Conservation (phyloP, 352 stramenopile genomes). For the Phytophthora foliorum region DNA sequence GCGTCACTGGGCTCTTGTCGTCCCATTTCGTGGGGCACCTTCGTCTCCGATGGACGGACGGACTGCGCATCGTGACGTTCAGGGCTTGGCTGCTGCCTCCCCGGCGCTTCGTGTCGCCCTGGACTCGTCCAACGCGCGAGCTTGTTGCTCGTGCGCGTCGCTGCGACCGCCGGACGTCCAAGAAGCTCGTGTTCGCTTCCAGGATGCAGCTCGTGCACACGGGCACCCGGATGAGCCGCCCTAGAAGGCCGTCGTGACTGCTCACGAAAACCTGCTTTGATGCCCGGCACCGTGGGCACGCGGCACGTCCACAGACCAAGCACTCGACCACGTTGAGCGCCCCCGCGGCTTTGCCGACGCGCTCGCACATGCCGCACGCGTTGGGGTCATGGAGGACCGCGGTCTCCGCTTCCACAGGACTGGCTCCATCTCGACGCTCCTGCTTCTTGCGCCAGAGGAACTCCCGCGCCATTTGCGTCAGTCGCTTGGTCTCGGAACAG, state of each 20-base stretch:
- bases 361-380: slow-evolving; percentile 36
- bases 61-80: slow-evolving; percentile 16
- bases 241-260: slow-evolving; percentile 42
- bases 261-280: slow-evolving; percentile 56
- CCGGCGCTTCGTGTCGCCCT: slow-evolving; percentile 12
- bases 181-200: slow-evolving; percentile 44
- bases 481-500: slow-evolving; percentile 54
- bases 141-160: slow-evolving; percentile 10
- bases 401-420: slow-evolving; percentile 7
- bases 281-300: slow-evolving; percentile 36
- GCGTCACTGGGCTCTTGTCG: slow-evolving; percentile 17
- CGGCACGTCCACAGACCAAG: slow-evolving; percentile 35
- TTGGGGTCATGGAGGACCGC: slow-evolving; percentile 10
- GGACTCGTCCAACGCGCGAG: slow-evolving; percentile 1
- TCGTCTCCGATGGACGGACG: slow-evolving; percentile 21
- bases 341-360: slow-evolving; percentile 25
- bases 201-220: slow-evolving; percentile 51
- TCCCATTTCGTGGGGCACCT: slow-evolving; percentile 14
- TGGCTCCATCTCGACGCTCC: slow-evolving; percentile 5
- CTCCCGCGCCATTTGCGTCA: slow-evolving; percentile 54
- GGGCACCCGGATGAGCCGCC: slow-evolving; percentile 46
- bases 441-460: slow-evolving; percentile 29
- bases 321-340: slow-evolving; percentile 30
- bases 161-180: slow-evolving; percentile 24
- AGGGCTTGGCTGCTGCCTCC: slow-evolving; percentile 17